phyloP scores from a whole-genome alignment of 495 filamentous ascomycete genomes.

The Trichoderma gamsii region DNA sequence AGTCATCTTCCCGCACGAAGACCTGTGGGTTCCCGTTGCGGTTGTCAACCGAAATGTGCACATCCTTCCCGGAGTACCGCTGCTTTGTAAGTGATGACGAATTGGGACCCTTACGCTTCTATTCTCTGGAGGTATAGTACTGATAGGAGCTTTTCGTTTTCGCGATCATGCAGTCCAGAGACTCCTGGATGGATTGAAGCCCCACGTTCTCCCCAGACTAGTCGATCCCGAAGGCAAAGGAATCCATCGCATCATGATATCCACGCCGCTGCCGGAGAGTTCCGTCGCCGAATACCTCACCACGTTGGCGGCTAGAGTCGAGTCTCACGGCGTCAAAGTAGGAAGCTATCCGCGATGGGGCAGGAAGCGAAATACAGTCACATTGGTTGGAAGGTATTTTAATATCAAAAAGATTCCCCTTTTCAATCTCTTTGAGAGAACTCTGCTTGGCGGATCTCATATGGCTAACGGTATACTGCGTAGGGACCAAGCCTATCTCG shows the following conservation, averaged over 20 bases:
- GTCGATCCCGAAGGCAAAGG: slow-evolving; percentile 74
- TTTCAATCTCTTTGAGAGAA: too few relatives aligned
- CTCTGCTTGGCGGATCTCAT: too few relatives aligned
- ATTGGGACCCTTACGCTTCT: neutral
- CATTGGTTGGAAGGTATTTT: slow-evolving; percentile 65
- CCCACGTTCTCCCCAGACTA: slow-evolving; percentile 59
- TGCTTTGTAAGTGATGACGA: slow-evolving; percentile 48
- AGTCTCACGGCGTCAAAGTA: slow-evolving; percentile 76
- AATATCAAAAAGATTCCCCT: too few relatives aligned
- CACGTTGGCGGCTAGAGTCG: slow-evolving; percentile 64
- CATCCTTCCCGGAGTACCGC: slow-evolving; percentile 85
- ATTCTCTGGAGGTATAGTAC: neutral
- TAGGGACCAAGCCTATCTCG: slow-evolving; percentile 40
- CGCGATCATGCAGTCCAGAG: slow-evolving; percentile 48
- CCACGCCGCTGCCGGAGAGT: slow-evolving; percentile 82
- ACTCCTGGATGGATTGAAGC: slow-evolving; percentile 70
- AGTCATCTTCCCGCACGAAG: slow-evolving; percentile 68
- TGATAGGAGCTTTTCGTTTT: neutral
- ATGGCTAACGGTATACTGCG: neutral
- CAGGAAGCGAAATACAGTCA: slow-evolving; percentile 82
- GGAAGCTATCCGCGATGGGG: slow-evolving; percentile 94
- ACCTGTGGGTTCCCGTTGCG: slow-evolving; percentile 82
- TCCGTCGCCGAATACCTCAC: slow-evolving; percentile 76
- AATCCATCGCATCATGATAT: slow-evolving; percentile 69
- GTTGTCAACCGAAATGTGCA: slow-evolving; percentile 90